Percentiles rank a stretch among this genome's conserved stretches.
These are phyloP conservation scores for Torulaspora maleeae DNA, from an alignment of 805 yeast genomes.

Conservation along the genomic window DNA sequence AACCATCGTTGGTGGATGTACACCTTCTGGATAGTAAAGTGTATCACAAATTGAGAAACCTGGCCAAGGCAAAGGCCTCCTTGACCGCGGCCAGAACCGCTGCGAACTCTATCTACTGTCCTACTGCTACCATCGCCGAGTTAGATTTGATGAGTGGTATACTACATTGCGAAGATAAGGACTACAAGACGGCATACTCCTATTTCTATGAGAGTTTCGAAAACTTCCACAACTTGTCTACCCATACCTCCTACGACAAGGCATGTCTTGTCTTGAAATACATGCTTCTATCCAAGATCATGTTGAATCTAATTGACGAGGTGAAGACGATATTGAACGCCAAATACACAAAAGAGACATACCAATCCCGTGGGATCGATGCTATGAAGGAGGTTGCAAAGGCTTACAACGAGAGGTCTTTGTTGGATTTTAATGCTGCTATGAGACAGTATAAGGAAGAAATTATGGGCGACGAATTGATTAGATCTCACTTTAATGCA, in stretches of 20 bases:
- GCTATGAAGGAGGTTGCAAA: conserved; percentile 92
- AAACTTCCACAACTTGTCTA: conserved; percentile 56
- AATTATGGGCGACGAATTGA: conserved; percentile 78
- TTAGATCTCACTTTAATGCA: conserved; percentile 87
- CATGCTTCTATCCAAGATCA: conserved; percentile 87
- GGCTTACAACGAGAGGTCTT: conserved; percentile 84
- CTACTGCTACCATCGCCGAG: conserved; percentile 90
- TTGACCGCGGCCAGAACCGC: conserved; percentile 93
- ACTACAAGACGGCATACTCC: conserved; percentile 91
- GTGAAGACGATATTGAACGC: conserved; percentile 71
- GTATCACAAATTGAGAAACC: conserved; percentile 84
- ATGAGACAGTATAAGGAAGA: conserved; percentile 66
- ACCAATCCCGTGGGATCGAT: conserved; percentile 80
- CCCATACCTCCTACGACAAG: conserved; percentile 53
- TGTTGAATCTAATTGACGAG: conserved; percentile 84
- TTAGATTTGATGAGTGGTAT: conserved; percentile 93
- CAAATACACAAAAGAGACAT: conserved; percentile 62
- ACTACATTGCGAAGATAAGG: conserved; percentile 93
- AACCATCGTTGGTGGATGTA: conserved; percentile 90
- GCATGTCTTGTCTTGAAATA: conserved; percentile 82
- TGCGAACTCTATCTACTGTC: conserved; percentile 95
- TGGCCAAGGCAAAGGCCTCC: conserved; percentile 87
- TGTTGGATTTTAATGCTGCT: conserved; percentile 86
- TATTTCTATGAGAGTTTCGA: conserved; percentile 95
- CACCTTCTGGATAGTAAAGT: conserved; percentile 87